Evolutionary conservation across 768 basidiomycete species (phyloP).

Genomic region (Lentinula lateritia): DNA sequence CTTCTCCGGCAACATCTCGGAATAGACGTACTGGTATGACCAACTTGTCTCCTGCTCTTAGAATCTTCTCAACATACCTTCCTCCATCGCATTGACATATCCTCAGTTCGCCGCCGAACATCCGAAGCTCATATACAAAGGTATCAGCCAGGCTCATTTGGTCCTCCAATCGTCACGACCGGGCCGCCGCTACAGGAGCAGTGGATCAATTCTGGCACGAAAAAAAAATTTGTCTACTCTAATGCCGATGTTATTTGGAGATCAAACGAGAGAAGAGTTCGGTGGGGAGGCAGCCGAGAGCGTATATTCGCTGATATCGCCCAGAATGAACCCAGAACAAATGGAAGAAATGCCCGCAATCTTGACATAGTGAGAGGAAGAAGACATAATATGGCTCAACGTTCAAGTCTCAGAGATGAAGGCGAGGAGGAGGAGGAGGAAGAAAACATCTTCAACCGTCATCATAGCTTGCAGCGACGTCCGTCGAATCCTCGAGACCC

Average conservation of each 20-base stretch:
- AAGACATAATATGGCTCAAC: not conserved
- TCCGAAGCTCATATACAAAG: not conserved
- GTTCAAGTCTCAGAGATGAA: not conserved
- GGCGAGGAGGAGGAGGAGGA: not conserved
- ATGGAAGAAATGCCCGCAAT: not conserved
- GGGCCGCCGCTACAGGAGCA: not conserved
- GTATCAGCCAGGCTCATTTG: not conserved
- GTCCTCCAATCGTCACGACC: not conserved
- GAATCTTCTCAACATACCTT: not conserved
- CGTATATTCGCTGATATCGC: not conserved
- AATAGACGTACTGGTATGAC: not conserved
- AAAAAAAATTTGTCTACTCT: not conserved
- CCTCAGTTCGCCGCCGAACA: not conserved
- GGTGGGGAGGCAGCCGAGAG: not conserved
- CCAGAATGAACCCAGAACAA: too few species aligned
- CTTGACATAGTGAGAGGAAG: not conserved
- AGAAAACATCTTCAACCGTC: not conserved
- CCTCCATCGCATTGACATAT: not conserved
- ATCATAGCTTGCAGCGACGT: not conserved
- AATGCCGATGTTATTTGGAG: constrained; percentile 1
- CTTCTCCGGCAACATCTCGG: not conserved
- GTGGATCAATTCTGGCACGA: not conserved
- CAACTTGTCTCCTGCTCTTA: not conserved
- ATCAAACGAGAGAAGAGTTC: not conserved
- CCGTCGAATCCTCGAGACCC: not conserved